Percentiles rank a stretch among this genome's conserved stretches.
phyloP scores from a whole-genome alignment of 1,284 basidiomycete species.

The Cutaneotrichosporon dermatis region DNA sequence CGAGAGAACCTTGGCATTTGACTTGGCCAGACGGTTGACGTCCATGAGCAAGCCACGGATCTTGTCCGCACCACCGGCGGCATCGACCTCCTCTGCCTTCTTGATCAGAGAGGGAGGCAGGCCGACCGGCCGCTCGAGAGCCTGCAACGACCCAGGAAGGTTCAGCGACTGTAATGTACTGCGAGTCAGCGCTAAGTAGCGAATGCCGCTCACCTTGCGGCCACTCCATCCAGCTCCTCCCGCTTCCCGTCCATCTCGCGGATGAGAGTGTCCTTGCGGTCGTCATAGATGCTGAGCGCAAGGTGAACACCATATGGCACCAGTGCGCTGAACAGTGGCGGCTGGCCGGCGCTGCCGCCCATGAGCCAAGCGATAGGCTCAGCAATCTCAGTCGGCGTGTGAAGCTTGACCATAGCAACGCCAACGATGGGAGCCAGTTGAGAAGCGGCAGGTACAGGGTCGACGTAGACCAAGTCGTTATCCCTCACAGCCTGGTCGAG shows the following conservation, averaged over 20 bases:
- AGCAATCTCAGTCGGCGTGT: constrained; percentile 59
- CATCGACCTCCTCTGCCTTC: constrained; percentile 79
- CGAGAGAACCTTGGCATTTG: constrained; percentile 63
- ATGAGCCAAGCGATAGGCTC: constrained; percentile 55
- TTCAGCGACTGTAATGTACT: constrained; percentile 70
- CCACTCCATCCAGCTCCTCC: constrained; percentile 63
- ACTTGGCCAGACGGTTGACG: constrained; percentile 63
- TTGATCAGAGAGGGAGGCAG: constrained; percentile 81
- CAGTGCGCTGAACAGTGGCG: constrained; percentile 69
- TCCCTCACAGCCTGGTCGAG: constrained; percentile 72
- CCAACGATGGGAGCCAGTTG: constrained; percentile 65
- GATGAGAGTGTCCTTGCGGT: constrained; percentile 70
- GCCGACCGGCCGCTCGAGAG: constrained; percentile 77
- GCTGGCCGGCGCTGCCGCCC: constrained; percentile 53
- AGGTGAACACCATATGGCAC: constrained; percentile 83
- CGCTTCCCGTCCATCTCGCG: constrained; percentile 62
- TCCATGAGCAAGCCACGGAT: constrained; percentile 71
- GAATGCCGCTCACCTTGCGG: constrained; percentile 57
- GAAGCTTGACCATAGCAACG: constrained; percentile 65
- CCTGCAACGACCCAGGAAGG: constrained; percentile 81
- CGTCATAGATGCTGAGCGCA: constrained; percentile 81
- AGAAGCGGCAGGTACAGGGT: constrained; percentile 71
- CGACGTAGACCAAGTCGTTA: constrained; percentile 94
- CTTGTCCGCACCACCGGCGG: constrained; percentile 67
- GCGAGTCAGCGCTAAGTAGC: constrained; percentile 1